Base-by-base conservation (phyloP, 1,284 basidiomycete species). In the Sanghuangporus baumii region DNA sequence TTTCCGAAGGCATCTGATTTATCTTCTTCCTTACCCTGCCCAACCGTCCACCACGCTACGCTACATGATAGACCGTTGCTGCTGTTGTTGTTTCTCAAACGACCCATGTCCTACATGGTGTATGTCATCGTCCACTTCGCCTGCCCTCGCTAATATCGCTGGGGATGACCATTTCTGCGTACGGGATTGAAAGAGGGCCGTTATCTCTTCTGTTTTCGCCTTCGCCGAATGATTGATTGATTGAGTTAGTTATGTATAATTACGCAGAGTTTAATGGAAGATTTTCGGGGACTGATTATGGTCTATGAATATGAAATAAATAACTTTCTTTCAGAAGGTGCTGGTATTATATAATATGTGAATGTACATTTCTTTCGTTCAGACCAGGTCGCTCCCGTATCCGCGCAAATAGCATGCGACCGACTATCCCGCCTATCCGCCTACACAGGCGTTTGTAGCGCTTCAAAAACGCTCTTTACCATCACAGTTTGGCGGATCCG, bases 201-300 rank as follows among this genome's bases (percentile, higher is more conserved):
- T 31, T 2, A 31, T 31, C 26, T 31, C 26, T 31, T 31, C 3
- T 31, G 26, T 31, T 31, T 31, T 31, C 26, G 26, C 3, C 26
- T 31, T 31, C 26, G 26, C 3, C 26, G 26, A 31, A 31, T 31
- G 26, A 31, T 31, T 31, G 26, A 31, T 18, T 14, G 20, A 31
- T 52, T 41, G 23, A 41, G 6, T 41, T 41, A 11, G 11, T 20
- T 55, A 60, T 60, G 52, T 60, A 60, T 60, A 60, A 60, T 60
- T 60, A 60, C 23, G 23, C 43, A 23, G 40, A 37, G 20, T 56
- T 38, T 40, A 38, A 38, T 18, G 18, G 55, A 56, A 56, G 37
- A 56, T 40, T 56, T 36, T 3, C 36, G 41, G 40, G 40, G 12
- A 43, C 41, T 43, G 12, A 11, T 12, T 14, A 4, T 41, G 41